These are phyloP conservation scores for Panus rudis DNA, from an alignment of 768 basidiomycete genomes.

Conservation along the genomic window DNA sequence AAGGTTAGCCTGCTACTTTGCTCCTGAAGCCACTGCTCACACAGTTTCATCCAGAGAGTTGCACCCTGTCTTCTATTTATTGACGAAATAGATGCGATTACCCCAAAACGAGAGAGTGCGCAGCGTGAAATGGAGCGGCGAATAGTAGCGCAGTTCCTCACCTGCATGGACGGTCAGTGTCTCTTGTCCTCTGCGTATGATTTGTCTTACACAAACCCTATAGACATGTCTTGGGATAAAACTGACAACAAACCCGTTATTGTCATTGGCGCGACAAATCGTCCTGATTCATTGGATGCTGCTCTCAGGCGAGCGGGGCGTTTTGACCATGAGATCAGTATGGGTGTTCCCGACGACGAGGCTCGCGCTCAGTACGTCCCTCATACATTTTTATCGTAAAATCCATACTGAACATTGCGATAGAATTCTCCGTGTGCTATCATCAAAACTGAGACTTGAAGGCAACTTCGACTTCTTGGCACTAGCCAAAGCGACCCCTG, in stretches of 20 bases:
- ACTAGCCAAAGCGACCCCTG: constrained; percentile 90
- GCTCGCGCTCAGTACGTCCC: constrained; percentile 76
- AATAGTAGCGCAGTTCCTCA: constrained; percentile 95
- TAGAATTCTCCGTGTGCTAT: constrained; percentile 86
- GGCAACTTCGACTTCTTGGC: constrained; percentile 83
- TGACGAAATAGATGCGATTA: constrained; percentile 97
- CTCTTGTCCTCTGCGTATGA: neutral
- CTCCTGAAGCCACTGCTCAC: neutral
- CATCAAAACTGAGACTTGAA: constrained; percentile 73
- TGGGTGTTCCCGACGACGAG: constrained; percentile 93
- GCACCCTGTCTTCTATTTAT: constrained; percentile 95
- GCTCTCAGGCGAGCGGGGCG: constrained; percentile 89
- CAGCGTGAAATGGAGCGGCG: constrained; percentile 97
- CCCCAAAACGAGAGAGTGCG: constrained; percentile 94
- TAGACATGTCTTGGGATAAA: constrained; percentile 94
- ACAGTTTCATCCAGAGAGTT: constrained; percentile 46
- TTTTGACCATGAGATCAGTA: constrained; percentile 96
- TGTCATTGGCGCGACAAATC: constrained; percentile 94
- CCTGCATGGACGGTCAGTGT: constrained; percentile 92
- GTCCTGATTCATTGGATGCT: constrained; percentile 91
- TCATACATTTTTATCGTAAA: neutral
- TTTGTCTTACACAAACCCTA: neutral
- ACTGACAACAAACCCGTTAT: constrained; percentile 88
- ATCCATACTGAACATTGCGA: neutral
- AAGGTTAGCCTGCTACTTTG: constrained; percentile 50